phyloP scores from a whole-genome alignment of 352 stramenopile genomes.

The Ophiocytium majus region DNA sequence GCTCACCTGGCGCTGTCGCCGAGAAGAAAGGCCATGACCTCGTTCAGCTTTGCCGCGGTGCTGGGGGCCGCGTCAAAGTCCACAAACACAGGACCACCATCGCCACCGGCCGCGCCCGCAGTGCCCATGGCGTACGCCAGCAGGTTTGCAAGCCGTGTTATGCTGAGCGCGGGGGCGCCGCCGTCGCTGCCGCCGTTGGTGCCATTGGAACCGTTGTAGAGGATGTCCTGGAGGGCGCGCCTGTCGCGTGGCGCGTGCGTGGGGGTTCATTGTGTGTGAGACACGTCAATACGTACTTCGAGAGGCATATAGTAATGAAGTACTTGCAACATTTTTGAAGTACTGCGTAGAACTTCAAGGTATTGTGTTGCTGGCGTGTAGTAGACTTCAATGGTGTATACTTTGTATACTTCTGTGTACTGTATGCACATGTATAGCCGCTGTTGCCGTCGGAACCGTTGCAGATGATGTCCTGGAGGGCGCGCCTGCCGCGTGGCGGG shows the following conservation, averaged over 20 bases:
- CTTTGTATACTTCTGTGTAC: too few species aligned
- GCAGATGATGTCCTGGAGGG: conserved; percentile 46
- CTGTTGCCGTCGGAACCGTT: not conserved
- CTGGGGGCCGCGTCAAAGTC: conserved; percentile 41
- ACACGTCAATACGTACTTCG: too few species aligned
- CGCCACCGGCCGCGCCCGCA: conserved; percentile 13
- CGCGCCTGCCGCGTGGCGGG: conserved; percentile 15
- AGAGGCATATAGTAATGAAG: too few species aligned
- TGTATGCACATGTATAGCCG: conserved; percentile 14
- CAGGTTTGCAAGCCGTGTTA: conserved; percentile 5
- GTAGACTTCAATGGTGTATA: too few species aligned
- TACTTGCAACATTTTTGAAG: too few species aligned
- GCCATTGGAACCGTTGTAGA: conserved; percentile 20
- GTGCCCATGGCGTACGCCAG: conserved; percentile 41
- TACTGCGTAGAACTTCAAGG: too few species aligned
- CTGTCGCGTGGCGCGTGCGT: too few species aligned
- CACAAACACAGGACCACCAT: conserved; percentile 35
- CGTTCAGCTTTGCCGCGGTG: conserved; percentile 32
- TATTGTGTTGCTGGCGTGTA: too few species aligned
- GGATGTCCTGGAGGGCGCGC: conserved; percentile 41
- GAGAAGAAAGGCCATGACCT: conserved; percentile 39
- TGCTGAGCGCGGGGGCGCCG: not conserved
- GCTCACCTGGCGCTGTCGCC: conserved; percentile 25
- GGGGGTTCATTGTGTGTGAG: too few species aligned
- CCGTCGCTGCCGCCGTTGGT: not conserved